phyloP scores from a whole-genome alignment of 2,329 filamentous ascomycete genomes.

The Colletotrichum higginsianum region DNA sequence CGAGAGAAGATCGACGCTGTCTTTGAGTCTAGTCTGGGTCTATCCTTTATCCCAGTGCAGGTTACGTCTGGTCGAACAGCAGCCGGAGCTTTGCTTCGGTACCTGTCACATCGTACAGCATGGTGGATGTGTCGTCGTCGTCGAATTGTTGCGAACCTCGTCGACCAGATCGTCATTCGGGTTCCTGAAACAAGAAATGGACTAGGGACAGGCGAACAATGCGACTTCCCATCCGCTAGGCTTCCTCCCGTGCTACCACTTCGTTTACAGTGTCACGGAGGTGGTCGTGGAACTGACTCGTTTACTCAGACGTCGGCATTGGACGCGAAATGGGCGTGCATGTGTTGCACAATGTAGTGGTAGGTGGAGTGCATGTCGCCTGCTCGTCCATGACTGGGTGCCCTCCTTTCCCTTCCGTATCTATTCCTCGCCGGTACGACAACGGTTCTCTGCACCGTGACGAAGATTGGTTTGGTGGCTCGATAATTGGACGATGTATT shows the following conservation, averaged over 20 bases:
- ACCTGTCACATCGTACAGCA: conserved; percentile 16
- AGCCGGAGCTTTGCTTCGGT: background rate
- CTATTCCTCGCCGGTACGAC: background rate
- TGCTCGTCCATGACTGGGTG: background rate
- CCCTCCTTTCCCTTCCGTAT: background rate
- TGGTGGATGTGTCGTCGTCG: background rate
- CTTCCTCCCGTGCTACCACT: conserved; percentile 2
- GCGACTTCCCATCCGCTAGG: background rate
- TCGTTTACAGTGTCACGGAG: background rate
- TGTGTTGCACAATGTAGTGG: conserved; percentile 20
- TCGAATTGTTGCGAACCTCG: background rate
- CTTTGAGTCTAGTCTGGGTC: background rate
- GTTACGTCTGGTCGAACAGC: background rate
- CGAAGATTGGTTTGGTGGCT: background rate
- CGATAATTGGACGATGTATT: conserved; percentile 7
- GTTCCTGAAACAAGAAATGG: conserved; percentile 2
- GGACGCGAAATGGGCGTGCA: conserved; percentile 5
- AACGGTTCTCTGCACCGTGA: background rate
- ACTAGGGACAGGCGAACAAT: background rate
- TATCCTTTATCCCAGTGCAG: background rate
- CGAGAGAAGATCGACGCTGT: background rate
- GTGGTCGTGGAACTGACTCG: conserved; percentile 1
- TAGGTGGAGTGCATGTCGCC: conserved; percentile 1
- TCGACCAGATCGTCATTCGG: background rate
- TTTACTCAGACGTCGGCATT: conserved; percentile 12